Evolutionary conservation across 805 yeast genomes (phyloP).

Genomic region (Cyberlindnera xylosilytica): DNA sequence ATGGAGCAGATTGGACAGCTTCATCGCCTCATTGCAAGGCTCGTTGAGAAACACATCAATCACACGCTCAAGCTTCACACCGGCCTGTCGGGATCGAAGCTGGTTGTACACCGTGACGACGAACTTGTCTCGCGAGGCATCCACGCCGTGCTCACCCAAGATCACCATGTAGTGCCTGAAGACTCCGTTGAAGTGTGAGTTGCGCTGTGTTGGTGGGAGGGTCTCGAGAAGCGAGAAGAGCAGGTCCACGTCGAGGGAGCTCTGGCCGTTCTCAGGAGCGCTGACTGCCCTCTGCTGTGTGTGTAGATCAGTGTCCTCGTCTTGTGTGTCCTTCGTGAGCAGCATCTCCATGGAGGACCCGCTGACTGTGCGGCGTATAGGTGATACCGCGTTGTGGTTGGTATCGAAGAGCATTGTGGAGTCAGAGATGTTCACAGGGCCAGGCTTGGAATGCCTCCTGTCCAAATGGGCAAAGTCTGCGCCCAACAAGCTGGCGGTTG

Average conservation of each 20-base stretch:
- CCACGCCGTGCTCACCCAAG: conserved; percentile 16
- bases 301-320: conserved; percentile 1
- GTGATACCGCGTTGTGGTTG: conserved; percentile 14
- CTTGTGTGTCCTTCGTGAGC: conserved; percentile 4
- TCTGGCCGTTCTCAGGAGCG: conserved; percentile 1
- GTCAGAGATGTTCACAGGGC: conserved; percentile 19
- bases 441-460: background rate
- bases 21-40: conserved; percentile 27
- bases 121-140: conserved; percentile 19
- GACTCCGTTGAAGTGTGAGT: conserved; percentile 19
- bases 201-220: conserved; percentile 10
- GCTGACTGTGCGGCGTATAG: conserved; percentile 21
- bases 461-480: conserved; percentile 12
- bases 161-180: conserved; percentile 17
- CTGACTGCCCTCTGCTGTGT: background rate
- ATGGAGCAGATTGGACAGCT: conserved; percentile 20
- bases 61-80: conserved; percentile 15
- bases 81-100: conserved; percentile 6
- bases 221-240: conserved; percentile 7
- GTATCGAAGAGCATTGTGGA: conserved; percentile 19
- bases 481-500: conserved; percentile 14
- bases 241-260: conserved; percentile 12
- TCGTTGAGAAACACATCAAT: conserved; percentile 20
- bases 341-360: conserved; percentile 24
- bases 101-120: conserved; percentile 25